These are phyloP conservation scores for Vararia minispora DNA, from an alignment of 768 basidiomycete species.

Conservation along the genomic window DNA sequence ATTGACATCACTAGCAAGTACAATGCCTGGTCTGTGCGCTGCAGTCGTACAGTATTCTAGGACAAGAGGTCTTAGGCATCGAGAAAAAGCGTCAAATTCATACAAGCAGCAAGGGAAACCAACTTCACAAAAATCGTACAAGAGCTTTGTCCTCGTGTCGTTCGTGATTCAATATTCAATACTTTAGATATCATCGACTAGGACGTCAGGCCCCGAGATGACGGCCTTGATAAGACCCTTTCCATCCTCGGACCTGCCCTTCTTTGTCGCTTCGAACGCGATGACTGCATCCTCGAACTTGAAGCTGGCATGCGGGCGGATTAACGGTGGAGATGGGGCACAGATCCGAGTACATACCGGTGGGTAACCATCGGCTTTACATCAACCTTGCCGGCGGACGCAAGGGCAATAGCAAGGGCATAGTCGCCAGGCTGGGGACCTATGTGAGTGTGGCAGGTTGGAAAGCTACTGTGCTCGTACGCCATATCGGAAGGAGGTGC, in stretches of 20 bases:
- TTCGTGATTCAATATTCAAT: neutral
- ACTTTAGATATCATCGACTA: conserved; percentile 27
- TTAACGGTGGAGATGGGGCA: neutral
- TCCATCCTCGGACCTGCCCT: conserved; percentile 78
- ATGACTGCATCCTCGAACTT: conserved; percentile 63
- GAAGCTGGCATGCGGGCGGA: conserved; percentile 33
- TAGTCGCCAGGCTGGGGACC: conserved; percentile 67
- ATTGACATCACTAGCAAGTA: too few relatives aligned
- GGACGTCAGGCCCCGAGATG: conserved; percentile 69
- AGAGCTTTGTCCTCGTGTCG: too few relatives aligned
- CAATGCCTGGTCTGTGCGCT: too few relatives aligned
- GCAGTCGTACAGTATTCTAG: too few relatives aligned
- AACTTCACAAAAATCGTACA: too few relatives aligned
- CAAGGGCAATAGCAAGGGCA: conserved; percentile 74
- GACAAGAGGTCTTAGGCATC: too few relatives aligned
- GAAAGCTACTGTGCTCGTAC: too few relatives aligned
- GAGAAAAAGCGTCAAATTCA: too few relatives aligned
- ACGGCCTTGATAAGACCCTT: conserved; percentile 84
- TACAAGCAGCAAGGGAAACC: too few relatives aligned
- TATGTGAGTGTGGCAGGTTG: neutral
- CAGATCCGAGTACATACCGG: conserved; percentile 33
- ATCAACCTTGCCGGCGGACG: conserved; percentile 71
- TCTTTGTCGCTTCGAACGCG: conserved; percentile 75
- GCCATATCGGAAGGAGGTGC: conserved; percentile 90
- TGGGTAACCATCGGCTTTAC: conserved; percentile 86